Percentiles rank a stretch among this genome's conserved stretches.
Conservation (phyloP, 768 basidiomycete species). For the Dioszegia aurantiaca region DNA sequence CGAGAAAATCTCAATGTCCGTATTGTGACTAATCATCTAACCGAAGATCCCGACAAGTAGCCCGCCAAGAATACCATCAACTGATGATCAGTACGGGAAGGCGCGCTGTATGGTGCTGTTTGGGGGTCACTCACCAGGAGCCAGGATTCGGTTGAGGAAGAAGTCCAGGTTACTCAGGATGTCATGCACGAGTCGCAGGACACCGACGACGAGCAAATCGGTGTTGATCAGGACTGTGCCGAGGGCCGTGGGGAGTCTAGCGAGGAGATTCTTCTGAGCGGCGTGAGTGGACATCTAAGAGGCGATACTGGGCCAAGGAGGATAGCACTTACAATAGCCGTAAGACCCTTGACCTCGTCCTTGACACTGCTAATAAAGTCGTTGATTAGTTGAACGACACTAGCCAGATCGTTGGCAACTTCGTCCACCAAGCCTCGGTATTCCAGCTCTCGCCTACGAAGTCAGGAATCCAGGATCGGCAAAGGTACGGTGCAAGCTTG, state of each 20-base stretch:
- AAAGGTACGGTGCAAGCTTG: background rate
- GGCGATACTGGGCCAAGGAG: too few relatives aligned
- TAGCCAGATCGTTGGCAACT: conserved; percentile 7
- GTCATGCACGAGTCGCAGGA: conserved; percentile 1
- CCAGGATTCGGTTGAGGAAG: conserved; percentile 10
- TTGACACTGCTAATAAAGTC: conserved; percentile 2
- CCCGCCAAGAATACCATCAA: conserved; percentile 3
- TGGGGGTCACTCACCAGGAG: background rate
- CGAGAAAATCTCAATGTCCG: too few relatives aligned
- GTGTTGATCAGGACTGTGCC: background rate
- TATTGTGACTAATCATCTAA: too few relatives aligned
- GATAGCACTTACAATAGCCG: background rate
- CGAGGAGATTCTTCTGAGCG: conserved; percentile 12
- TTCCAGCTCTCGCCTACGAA: background rate
- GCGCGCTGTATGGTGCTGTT: background rate
- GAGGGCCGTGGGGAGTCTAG: conserved; percentile 6
- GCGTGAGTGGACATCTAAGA: too few relatives aligned
- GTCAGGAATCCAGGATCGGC: background rate
- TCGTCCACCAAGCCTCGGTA: conserved; percentile 7
- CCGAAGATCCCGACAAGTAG: background rate
- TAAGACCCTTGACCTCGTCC: background rate
- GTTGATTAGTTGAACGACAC: background rate
- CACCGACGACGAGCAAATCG: conserved; percentile 7
- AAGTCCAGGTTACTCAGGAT: conserved; percentile 6
- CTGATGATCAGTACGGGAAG: conserved; percentile 1